Conservation (phyloP, 2,329 filamentous ascomycete genomes). For the Nemania abortiva region DNA sequence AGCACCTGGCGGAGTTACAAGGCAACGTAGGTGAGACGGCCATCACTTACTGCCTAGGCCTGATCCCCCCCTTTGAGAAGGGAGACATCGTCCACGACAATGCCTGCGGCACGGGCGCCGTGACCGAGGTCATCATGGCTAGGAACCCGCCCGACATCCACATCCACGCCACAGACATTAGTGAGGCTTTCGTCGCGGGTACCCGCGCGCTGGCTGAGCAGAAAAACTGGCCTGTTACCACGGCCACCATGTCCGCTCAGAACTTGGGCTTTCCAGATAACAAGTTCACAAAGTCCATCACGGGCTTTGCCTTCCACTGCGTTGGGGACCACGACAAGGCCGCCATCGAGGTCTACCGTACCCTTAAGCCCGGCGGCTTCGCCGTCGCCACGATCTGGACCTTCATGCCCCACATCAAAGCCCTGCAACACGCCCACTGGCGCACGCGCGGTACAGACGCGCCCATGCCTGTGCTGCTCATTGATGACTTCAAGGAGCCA, state of each 20-base stretch:
- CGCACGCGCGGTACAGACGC: conserved; percentile 35
- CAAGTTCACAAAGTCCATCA: conserved; percentile 36
- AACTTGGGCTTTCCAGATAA: conserved; percentile 28
- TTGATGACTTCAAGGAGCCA: background rate
- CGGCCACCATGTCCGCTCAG: conserved; percentile 30
- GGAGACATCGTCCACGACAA: conserved; percentile 34
- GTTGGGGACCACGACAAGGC: conserved; percentile 32
- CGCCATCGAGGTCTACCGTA: conserved; percentile 34
- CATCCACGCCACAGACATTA: conserved; percentile 31
- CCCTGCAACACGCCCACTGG: conserved; percentile 38
- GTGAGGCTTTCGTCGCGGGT: background rate
- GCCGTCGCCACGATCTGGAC: conserved; percentile 36
- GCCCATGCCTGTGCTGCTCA: conserved; percentile 23
- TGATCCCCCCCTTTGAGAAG: conserved; percentile 15
- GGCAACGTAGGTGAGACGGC: conserved; percentile 30
- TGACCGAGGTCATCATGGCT: conserved; percentile 30
- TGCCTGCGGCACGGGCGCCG: conserved; percentile 29
- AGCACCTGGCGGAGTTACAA: conserved; percentile 34
- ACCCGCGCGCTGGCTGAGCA: background rate
- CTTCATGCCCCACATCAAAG: conserved; percentile 39
- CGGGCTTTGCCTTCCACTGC: conserved; percentile 38
- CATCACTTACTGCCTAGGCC: conserved; percentile 12
- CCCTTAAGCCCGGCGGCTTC: conserved; percentile 36
- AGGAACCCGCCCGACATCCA: conserved; percentile 19
- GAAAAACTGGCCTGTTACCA: conserved; percentile 6